Evolutionary conservation across 495 filamentous ascomycete species (phyloP).

Genomic region (Tuber borchii): DNA sequence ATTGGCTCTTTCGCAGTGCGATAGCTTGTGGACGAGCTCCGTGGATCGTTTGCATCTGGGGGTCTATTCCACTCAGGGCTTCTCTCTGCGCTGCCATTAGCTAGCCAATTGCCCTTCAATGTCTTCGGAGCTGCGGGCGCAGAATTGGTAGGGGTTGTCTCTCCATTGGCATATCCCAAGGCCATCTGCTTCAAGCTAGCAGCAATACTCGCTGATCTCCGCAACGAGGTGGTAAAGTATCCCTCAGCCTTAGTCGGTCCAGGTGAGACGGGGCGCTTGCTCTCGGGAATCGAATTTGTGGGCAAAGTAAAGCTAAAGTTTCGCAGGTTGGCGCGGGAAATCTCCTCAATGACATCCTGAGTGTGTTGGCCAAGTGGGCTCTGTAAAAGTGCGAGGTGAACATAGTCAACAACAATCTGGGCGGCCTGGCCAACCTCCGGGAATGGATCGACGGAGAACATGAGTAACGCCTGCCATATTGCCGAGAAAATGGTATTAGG

Average conservation of each 20-base stretch:
- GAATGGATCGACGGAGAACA: conserved; percentile 87
- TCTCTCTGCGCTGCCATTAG: conserved; percentile 39
- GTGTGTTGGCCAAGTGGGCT: conserved; percentile 67
- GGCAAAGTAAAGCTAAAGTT: conserved; percentile 42
- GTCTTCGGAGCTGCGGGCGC: conserved; percentile 47
- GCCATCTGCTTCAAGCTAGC: conserved; percentile 63
- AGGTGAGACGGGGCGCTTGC: conserved; percentile 52
- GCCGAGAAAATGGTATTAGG: conserved; percentile 83
- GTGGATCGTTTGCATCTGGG: conserved; percentile 70
- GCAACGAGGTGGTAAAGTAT: conserved; percentile 58
- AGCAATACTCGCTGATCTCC: conserved; percentile 65
- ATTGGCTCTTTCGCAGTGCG: conserved; percentile 68
- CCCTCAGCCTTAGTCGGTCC: conserved; percentile 55
- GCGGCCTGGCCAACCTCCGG: conserved; percentile 86
- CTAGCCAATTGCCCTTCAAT: conserved; percentile 21
- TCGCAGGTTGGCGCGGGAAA: conserved; percentile 49
- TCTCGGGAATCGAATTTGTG: conserved; percentile 46
- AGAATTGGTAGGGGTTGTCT: conserved; percentile 46
- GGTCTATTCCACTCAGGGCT: conserved; percentile 66
- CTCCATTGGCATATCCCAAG: conserved; percentile 49
- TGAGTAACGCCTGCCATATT: conserved; percentile 87
- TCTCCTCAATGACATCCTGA: conserved; percentile 68
- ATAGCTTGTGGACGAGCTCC: conserved; percentile 62
- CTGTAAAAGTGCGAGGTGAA: conserved; percentile 67
- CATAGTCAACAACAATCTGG: conserved; percentile 69